Base-by-base conservation (phyloP, 2,329 filamentous ascomycete species). In the Aureobasidium leucospermi region DNA sequence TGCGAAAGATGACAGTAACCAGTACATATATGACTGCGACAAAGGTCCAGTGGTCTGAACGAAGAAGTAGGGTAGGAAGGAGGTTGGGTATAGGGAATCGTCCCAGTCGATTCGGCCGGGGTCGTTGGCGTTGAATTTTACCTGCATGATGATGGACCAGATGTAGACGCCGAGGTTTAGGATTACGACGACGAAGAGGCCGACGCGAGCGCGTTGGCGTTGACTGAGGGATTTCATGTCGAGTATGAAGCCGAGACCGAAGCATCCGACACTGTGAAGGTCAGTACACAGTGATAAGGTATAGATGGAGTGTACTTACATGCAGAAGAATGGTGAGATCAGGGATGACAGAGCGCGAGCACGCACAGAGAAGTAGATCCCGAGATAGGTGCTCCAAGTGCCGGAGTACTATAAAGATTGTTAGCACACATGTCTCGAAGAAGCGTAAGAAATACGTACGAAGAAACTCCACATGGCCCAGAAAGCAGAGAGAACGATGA, bases 171-270 rank as follows among this genome's bases (percentile, higher is more conserved):
- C 77, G 4, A 75, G 62, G 46, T 79, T 79, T 6, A 77, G 71
- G n/a, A 75, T 66, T 2, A 77, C 72, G 5, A 79, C 76, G 3
- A 70, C 74, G 61, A 74, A 74, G 6, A 79, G 71, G 49, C 76
- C 77, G 4, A 76, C 60, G 60, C 79, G 76, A 15, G 76, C 78
- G 11, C 78, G 72, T 19, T 77, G 74, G 8, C 78, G 68, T 64
- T 82, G 65, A 81, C 88, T 8, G 76, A 83, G 63, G 84, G 87
- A 29, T 73, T 95, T 58, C 83, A 88, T 66, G 73, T 77, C 59
- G 86, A 84, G 76, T 80, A 94, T 74, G 60, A 78, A 79, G 1
- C 77, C 76, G 4, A 79, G 73, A 43, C 75, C 77, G 56, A 79
- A 79, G 63, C 76, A 79, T 19, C 77, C 77, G 38, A 79, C 58